phyloP scores from a whole-genome alignment of 805 yeast genomes.

The Cyberlindnera maclurae region DNA sequence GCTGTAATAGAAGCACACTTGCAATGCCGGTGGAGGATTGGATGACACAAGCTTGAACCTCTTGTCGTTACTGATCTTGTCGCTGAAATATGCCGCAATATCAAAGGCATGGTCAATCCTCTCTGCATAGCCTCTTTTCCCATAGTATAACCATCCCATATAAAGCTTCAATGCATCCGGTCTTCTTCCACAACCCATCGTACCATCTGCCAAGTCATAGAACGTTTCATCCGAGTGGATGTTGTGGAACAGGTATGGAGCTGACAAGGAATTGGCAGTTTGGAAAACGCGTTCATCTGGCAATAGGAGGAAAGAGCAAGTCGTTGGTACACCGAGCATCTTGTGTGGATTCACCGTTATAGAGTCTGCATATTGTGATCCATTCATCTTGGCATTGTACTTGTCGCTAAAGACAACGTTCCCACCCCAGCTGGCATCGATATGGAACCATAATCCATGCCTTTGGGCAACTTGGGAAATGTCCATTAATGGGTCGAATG shows the following conservation, averaged over 20 bases:
- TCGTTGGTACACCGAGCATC: conserved; percentile 80
- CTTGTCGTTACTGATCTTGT: conserved; percentile 28
- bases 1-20: conserved; percentile 73
- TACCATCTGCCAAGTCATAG: conserved; percentile 79
- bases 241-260: conserved; percentile 75
- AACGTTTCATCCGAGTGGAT: conserved; percentile 39
- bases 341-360: conserved; percentile 82
- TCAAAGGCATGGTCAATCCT: conserved; percentile 70
- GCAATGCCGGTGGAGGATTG: conserved; percentile 67
- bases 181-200: conserved; percentile 89
- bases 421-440: conserved; percentile 92
- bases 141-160: conserved; percentile 77
- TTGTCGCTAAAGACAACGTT: conserved; percentile 60
- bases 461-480: conserved; percentile 48
- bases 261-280: conserved; percentile 65
- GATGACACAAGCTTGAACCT: conserved; percentile 52
- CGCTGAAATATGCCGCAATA: conserved; percentile 56
- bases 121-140: conserved; percentile 52
- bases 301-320: conserved; percentile 64
- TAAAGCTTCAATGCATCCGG: conserved; percentile 76
- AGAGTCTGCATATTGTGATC: conserved; percentile 63
- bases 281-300: conserved; percentile 64
- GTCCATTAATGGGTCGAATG: conserved; percentile 61
- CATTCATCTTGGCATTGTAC: conserved; percentile 42
- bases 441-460: conserved; percentile 66